Conservation (phyloP, 768 basidiomycete species). For the Pleurotus giganteus region DNA sequence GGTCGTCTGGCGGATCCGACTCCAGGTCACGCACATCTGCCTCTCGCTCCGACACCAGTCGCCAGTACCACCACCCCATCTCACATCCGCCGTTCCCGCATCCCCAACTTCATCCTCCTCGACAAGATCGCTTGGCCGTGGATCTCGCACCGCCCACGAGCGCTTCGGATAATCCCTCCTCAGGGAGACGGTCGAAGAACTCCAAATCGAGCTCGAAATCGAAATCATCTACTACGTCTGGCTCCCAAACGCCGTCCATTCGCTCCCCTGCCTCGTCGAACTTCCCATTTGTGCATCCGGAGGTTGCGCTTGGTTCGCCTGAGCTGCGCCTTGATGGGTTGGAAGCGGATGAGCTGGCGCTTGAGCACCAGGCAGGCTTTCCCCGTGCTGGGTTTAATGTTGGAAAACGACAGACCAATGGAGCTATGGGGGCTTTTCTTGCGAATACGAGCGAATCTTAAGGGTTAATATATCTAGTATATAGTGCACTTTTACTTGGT, state of each 20-base stretch:
- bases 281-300: slow-evolving; percentile 21
- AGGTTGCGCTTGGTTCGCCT: slow-evolving; percentile 8
- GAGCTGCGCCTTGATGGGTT: not conserved
- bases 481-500: not conserved
- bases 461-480: slow-evolving; percentile 22
- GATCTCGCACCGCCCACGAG: slow-evolving; percentile 12
- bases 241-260: slow-evolving; percentile 45
- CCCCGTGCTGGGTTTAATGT: not conserved
- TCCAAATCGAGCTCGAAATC: slow-evolving; percentile 21
- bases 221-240: slow-evolving; percentile 33
- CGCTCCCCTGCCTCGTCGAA: slow-evolving; percentile 38
- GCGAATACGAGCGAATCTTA: slow-evolving; percentile 25
- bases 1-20: slow-evolving; percentile 46
- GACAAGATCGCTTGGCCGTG: slow-evolving; percentile 17
- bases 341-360: not conserved
- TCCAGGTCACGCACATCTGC: slow-evolving; percentile 62
- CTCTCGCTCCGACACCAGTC: slow-evolving; percentile 25
- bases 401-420: not conserved
- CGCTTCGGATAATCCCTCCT: slow-evolving; percentile 2
- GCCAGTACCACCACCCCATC: slow-evolving; percentile 3
- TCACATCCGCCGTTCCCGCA: not conserved
- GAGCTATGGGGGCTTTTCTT: slow-evolving; percentile 33
- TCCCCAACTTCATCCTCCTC: not conserved
- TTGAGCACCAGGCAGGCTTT: slow-evolving; percentile 21
- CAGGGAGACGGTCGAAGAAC: slow-evolving; percentile 12